Evolutionary conservation across 495 filamentous ascomycete genomes (phyloP).

Genomic region (Daldinia loculata): DNA sequence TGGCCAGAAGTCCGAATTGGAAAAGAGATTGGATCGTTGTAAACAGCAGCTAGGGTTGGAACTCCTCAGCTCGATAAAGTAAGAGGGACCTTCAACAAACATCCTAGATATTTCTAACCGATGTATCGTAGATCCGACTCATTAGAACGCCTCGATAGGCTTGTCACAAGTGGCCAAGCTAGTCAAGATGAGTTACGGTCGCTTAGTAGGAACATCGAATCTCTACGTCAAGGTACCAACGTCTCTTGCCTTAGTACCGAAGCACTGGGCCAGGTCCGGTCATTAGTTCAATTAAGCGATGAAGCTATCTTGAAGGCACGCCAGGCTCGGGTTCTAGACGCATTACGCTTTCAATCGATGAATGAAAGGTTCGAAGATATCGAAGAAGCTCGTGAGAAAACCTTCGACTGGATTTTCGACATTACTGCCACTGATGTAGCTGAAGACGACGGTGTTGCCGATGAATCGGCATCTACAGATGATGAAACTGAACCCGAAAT

Average conservation of each 20-base stretch:
- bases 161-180: neutral
- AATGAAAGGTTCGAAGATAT: neutral
- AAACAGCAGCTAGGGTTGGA: constrained; percentile 36
- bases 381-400: neutral
- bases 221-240: neutral
- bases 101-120: neutral
- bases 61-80: constrained; percentile 30
- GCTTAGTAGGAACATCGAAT: neutral
- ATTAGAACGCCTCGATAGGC: neutral
- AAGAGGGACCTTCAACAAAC: neutral
- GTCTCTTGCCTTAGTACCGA: neutral
- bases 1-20: constrained; percentile 31
- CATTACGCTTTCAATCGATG: neutral
- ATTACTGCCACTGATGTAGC: neutral
- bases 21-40: constrained; percentile 35
- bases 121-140: neutral
- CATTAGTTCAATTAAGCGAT: neutral
- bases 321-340: neutral
- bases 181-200: neutral
- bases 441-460: too few relatives aligned
- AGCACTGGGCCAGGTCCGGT: neutral
- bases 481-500: too few relatives aligned
- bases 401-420: neutral
- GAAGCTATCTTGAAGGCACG: neutral
- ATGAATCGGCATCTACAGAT: too few relatives aligned